These are phyloP conservation scores for Triticum urartu DNA, from an alignment of 176 grass and related monocot genomes.

Conservation along the genomic window DNA sequence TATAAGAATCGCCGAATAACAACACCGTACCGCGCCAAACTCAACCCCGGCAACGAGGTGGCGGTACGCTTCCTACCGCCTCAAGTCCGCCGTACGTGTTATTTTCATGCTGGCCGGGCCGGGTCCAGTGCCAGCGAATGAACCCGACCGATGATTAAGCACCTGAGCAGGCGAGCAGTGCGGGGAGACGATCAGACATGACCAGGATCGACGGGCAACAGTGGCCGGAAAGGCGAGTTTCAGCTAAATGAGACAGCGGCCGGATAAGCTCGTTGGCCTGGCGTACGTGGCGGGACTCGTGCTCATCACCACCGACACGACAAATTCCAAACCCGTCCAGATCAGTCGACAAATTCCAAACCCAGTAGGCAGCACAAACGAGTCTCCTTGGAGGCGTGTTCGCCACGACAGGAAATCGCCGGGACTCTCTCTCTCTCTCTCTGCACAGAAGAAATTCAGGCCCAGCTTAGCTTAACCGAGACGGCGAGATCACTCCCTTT, in stretches of 20 bases:
- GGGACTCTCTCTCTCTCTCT: neutral
- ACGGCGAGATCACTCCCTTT: neutral
- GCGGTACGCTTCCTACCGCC: neutral
- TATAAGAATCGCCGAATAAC: neutral
- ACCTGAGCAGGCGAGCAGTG: neutral
- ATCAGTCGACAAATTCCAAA: neutral
- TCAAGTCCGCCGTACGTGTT: no score
- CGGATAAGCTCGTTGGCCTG: neutral
- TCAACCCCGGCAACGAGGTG: neutral
- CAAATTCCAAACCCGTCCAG: neutral
- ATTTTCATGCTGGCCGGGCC: no score
- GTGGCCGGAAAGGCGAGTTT: neutral
- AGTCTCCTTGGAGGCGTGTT: neutral
- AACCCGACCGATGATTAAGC: neutral
- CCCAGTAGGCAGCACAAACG: neutral
- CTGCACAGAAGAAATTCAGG: no score
- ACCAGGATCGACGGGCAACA: neutral
- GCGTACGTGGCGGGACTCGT: neutral
- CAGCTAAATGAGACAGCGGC: neutral
- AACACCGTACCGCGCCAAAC: neutral
- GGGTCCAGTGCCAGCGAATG: neutral
- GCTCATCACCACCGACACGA: neutral
- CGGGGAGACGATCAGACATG: neutral
- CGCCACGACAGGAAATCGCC: neutral
- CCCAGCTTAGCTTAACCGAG: neutral